A percentile compares a stretch with the other conserved stretches of the same genome.
phyloP scores from a whole-genome alignment of 1,139 yeast species.

The Suhomyces wounanorum region DNA sequence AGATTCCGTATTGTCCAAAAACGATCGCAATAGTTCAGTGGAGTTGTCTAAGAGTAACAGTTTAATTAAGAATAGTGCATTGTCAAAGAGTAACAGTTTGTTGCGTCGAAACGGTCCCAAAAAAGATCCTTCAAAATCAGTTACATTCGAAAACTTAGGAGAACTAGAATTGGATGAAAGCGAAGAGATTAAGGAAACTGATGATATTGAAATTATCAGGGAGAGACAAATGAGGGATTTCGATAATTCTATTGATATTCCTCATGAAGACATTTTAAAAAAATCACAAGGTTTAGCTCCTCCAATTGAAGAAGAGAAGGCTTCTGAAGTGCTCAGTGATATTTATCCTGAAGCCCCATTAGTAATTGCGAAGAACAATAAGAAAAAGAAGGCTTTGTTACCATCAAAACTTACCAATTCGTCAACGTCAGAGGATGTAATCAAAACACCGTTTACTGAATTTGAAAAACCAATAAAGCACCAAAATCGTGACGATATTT shows the following conservation, averaged over 20 bases:
- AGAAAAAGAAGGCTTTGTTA: slow-evolving; percentile 20
- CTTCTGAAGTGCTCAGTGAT: slow-evolving; percentile 48
- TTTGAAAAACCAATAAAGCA: slow-evolving; percentile 10
- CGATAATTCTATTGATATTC: slow-evolving; percentile 24
- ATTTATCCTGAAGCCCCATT: slow-evolving; percentile 44
- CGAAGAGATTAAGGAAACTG: slow-evolving; percentile 25
- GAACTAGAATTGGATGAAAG: slow-evolving; percentile 28
- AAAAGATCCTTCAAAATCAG: slow-evolving; percentile 33
- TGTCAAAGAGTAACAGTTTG: slow-evolving; percentile 14
- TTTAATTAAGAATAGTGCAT: slow-evolving; percentile 6
- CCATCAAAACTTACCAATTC: slow-evolving; percentile 15
- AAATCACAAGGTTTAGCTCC: slow-evolving; percentile 8
- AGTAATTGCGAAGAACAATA: slow-evolving; percentile 33
- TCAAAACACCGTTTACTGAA: neutral
- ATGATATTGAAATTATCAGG: slow-evolving; percentile 17
- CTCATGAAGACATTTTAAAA: slow-evolving; percentile 22
- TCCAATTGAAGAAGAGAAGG: slow-evolving; percentile 22
- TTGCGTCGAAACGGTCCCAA: slow-evolving; percentile 12
- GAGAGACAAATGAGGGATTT: slow-evolving; percentile 22
- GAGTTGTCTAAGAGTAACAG: slow-evolving; percentile 10
- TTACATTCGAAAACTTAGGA: slow-evolving; percentile 43
- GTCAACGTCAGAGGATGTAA: neutral
- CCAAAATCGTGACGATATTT: slow-evolving; percentile 20
- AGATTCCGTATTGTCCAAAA: slow-evolving; percentile 6
- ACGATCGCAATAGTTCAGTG: neutral